Evolutionary conservation across 345 rosid genomes (phyloP), one percentile per base, ranked within the genome.

Genomic region (Turritis glabra): DNA sequence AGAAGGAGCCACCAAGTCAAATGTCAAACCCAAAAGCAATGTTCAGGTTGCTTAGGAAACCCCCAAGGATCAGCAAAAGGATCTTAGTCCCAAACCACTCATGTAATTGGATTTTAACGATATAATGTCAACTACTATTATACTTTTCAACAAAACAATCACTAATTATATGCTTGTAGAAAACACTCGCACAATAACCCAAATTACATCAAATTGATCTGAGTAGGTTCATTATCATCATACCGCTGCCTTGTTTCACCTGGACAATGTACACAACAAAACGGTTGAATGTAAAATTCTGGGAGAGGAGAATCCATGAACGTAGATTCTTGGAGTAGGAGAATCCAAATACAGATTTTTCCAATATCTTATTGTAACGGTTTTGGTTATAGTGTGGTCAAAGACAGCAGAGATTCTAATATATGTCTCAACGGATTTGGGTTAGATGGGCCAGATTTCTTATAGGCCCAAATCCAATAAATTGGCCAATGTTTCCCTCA

Each of bases 1-100:
- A 79, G 97, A 89, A 77, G 92, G 85, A 67, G 47, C 57, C 30
- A 35, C 83, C 19, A 86, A 79, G 73, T 53, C 87, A 22, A 77
- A 19, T 14, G 22, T 79, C 18, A 82, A 78, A 74, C 43, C 85
- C 72, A 86, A 85, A 25, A 89, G 85, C 73, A 84, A 79, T 19
- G 84, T 78, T 46, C 83, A 84, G 55, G 33, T 82, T 65, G 79
- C 71, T 27, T 88, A 83, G 38, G 19, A 35, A 25, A 50, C 22
- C 5, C 5, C 64, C 7, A 48, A 15, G 43, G 18, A 29, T 65
- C 48, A 54, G n/a, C 32, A 58, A 27, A 40, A 63, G 0, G 55
- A 41, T 64, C 38, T 46, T 64, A 14, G 18, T 19, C 38, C 5
- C 33, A 40, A 40, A 41, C 38, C 64, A 67, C 64, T 73, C 7